A percentile compares a stretch with the other conserved stretches of the same genome.
Conservation (phyloP, 2,329 filamentous ascomycete genomes). For the Byssothecium circinans region DNA sequence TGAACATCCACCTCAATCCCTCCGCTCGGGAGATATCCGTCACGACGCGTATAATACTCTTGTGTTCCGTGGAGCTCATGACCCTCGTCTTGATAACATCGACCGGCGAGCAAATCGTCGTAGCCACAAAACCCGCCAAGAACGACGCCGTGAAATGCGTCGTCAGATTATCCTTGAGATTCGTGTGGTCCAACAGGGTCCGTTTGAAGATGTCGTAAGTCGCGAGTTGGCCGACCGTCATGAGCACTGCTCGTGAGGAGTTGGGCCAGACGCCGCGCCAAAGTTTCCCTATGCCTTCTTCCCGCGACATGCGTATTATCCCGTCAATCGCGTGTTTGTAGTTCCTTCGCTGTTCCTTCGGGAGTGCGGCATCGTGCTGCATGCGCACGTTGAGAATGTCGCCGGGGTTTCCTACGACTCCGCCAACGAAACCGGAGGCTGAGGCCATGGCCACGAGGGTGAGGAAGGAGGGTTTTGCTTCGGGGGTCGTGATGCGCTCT, state of each 20-base stretch:
- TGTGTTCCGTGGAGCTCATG: constrained; percentile 67
- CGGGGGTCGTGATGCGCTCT: constrained; percentile 59
- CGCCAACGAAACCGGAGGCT: constrained; percentile 82
- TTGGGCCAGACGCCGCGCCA: constrained; percentile 89
- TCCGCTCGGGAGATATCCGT: constrained; percentile 69
- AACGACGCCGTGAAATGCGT: constrained; percentile 80
- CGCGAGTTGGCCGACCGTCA: constrained; percentile 83
- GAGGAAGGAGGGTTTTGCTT: constrained; percentile 65
- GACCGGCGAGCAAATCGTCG: constrained; percentile 80
- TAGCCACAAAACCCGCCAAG: constrained; percentile 78
- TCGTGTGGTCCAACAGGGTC: constrained; percentile 65
- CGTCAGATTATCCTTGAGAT: constrained; percentile 66
- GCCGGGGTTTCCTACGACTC: constrained; percentile 87
- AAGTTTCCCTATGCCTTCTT: constrained; percentile 74
- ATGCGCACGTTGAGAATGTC: constrained; percentile 98
- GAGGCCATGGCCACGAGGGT: constrained; percentile 82
- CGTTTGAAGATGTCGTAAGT: constrained; percentile 83
- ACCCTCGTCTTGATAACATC: constrained; percentile 89
- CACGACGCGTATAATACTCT: constrained; percentile 62
- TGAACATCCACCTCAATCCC: constrained; percentile 81
- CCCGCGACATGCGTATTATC: constrained; percentile 79
- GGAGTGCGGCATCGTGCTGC: constrained; percentile 87
- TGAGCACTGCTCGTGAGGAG: constrained; percentile 76
- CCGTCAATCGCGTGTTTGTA: constrained; percentile 90
- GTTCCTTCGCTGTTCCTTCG: constrained; percentile 72